Conservation (phyloP, 2,329 filamentous ascomycete species). For the Colletotrichum karsti region DNA sequence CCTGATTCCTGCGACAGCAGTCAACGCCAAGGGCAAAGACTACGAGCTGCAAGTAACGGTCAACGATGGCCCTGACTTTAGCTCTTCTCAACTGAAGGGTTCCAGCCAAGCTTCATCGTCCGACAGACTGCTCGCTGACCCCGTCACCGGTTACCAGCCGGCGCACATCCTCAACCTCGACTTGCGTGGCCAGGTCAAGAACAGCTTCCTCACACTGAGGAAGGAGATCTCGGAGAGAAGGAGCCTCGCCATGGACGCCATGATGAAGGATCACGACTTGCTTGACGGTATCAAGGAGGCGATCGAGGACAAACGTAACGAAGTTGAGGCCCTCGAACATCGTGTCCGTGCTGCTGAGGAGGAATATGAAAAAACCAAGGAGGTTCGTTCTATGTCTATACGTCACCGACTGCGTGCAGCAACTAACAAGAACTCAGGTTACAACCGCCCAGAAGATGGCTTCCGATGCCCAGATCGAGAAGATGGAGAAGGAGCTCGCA, state of each 20-base stretch:
- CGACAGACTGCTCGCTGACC: constrained; percentile 84
- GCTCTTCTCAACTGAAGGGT: constrained; percentile 60
- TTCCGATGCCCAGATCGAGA: constrained; percentile 94
- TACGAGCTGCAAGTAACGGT: constrained; percentile 88
- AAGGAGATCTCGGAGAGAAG: constrained; percentile 94
- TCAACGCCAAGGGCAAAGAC: constrained; percentile 84
- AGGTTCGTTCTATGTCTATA: constrained; percentile 53
- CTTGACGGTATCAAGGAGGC: constrained; percentile 96
- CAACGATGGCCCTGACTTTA: constrained; percentile 81
- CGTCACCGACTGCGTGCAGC: background rate
- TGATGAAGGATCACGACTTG: constrained; percentile 94
- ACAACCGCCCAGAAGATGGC: constrained; percentile 88
- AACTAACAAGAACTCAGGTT: constrained; percentile 38
- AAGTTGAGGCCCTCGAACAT: constrained; percentile 92
- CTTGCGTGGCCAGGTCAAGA: constrained; percentile 83
- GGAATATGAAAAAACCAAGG: constrained; percentile 93
- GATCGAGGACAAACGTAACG: constrained; percentile 92
- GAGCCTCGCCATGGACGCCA: constrained; percentile 82
- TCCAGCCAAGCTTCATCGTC: constrained; percentile 56
- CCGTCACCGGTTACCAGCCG: constrained; percentile 87
- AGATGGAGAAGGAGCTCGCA: constrained; percentile 98
- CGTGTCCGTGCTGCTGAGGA: constrained; percentile 88
- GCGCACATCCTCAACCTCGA: constrained; percentile 90
- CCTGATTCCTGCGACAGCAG: constrained; percentile 84
- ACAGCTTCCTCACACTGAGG: constrained; percentile 77